A percentile compares a stretch with the other conserved stretches of the same genome.
Evolutionary conservation across 805 yeast species (phyloP).

Genomic region (Jamesozyma spencerorum): DNA sequence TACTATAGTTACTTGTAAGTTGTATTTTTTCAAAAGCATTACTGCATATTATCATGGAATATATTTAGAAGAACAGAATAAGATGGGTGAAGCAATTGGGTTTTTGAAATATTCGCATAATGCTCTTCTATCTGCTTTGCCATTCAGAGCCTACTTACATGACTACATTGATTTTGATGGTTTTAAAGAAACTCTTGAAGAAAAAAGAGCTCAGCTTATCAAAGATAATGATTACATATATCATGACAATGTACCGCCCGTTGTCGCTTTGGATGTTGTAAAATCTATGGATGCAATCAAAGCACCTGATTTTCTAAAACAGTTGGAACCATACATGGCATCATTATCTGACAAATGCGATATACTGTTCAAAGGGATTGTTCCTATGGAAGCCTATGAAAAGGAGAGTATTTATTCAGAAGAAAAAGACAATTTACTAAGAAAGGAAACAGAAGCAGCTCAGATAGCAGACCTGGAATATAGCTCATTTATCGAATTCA

Average conservation of each 20-base stretch:
- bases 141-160: constrained; percentile 30
- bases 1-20: constrained; percentile 42
- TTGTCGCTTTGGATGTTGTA: constrained; percentile 25
- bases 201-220: constrained; percentile 36
- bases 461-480: constrained; percentile 76
- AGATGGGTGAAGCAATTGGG: constrained; percentile 73
- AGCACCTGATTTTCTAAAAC: constrained; percentile 58
- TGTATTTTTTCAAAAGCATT: constrained; percentile 46
- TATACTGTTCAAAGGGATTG: constrained; percentile 65
- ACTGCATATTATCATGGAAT: constrained; percentile 53
- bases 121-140: constrained; percentile 20
- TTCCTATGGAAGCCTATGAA: constrained; percentile 83
- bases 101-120: constrained; percentile 44
- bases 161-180: constrained; percentile 29
- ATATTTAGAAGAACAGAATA: constrained; percentile 42
- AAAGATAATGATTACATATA: constrained; percentile 88
- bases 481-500: constrained; percentile 67
- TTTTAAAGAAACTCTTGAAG: constrained; percentile 29
- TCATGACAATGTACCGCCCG: constrained; percentile 65
- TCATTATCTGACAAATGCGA: constrained; percentile 30
- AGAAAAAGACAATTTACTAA: constrained; percentile 66
- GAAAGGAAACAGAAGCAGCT: constrained; percentile 63
- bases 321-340: constrained; percentile 35
- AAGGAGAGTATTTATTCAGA: constrained; percentile 82
- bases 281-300: constrained; percentile 55